phyloP scores from a whole-genome alignment of 2,329 filamentous ascomycete genomes.

The Ceratocystis alfenasii region DNA sequence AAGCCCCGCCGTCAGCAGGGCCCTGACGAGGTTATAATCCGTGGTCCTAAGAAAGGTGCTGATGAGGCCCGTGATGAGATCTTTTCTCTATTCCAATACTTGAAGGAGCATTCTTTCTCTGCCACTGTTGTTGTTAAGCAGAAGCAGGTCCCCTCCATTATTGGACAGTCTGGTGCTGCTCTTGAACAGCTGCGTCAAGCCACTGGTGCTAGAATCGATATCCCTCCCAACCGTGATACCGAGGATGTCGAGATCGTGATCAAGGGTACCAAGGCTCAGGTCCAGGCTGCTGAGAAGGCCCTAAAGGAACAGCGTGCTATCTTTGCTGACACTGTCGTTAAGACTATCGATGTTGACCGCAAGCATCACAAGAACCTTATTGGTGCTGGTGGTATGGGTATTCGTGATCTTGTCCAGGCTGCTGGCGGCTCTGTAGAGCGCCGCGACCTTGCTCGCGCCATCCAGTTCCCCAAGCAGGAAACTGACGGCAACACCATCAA shows the following conservation, averaged over 20 bases:
- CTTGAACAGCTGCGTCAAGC: slow-evolving; percentile 79
- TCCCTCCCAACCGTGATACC: slow-evolving; percentile 67
- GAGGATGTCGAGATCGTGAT: slow-evolving; percentile 75
- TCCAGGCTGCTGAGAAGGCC: slow-evolving; percentile 81
- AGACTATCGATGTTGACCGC: slow-evolving; percentile 81
- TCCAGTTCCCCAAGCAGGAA: slow-evolving; percentile 88
- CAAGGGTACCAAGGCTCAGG: slow-evolving; percentile 83
- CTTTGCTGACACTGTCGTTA: slow-evolving; percentile 80
- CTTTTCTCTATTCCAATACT: slow-evolving; percentile 74
- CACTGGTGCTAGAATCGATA: slow-evolving; percentile 82
- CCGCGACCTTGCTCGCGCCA: slow-evolving; percentile 71
- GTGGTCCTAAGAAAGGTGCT: slow-evolving; percentile 83
- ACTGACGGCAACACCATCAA: slow-evolving; percentile 72
- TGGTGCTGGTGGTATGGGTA: slow-evolving; percentile 71
- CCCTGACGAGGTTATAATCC: slow-evolving; percentile 78
- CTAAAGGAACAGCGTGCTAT: slow-evolving; percentile 74
- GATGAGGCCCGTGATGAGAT: slow-evolving; percentile 89
- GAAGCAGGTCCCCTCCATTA: slow-evolving; percentile 84
- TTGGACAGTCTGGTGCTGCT: slow-evolving; percentile 77
- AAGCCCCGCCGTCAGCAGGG: slow-evolving; percentile 60
- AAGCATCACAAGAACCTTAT: slow-evolving; percentile 88
- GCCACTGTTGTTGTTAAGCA: slow-evolving; percentile 76
- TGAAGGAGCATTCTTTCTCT: slow-evolving; percentile 73
- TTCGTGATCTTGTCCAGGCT: slow-evolving; percentile 73
- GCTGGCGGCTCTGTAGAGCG: slow-evolving; percentile 84